These are phyloP conservation scores for Brasilioporus rufonigricans DNA, from an alignment of 768 basidiomycete species.

Conservation along the genomic window DNA sequence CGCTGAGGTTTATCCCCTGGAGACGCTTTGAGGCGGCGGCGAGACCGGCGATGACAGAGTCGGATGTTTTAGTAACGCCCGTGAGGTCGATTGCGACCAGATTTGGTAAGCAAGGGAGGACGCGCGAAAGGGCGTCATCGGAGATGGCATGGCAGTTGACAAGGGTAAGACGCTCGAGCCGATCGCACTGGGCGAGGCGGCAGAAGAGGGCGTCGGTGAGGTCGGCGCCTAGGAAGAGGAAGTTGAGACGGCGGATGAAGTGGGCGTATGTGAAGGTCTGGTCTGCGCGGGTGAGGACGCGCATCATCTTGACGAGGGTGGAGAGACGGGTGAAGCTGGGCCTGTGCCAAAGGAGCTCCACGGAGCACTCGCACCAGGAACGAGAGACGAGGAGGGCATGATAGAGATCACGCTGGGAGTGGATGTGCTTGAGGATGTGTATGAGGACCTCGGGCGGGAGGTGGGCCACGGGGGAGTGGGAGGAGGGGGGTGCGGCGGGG, in stretches of 20 bases:
- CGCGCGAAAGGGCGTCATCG: constrained; percentile 56
- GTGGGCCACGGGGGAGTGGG: constrained; percentile 56
- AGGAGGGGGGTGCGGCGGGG: constrained; percentile 24
- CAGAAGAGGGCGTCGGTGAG: constrained; percentile 74
- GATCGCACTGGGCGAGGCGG: constrained; percentile 68
- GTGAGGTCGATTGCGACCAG: constrained; percentile 86
- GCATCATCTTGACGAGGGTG: constrained; percentile 77
- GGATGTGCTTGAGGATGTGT: constrained; percentile 84
- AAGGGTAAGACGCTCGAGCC: constrained; percentile 87
- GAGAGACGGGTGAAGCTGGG: constrained; percentile 69
- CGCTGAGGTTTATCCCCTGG: constrained; percentile 89
- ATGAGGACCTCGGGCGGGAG: constrained; percentile 92
- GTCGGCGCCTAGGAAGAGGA: constrained; percentile 64
- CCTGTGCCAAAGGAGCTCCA: constrained; percentile 93
- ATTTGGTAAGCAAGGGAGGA: constrained; percentile 70
- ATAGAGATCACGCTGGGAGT: constrained; percentile 70
- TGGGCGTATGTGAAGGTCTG: constrained; percentile 84
- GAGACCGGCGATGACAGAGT: constrained; percentile 68
- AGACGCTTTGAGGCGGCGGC: constrained; percentile 68
- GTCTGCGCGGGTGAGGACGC: constrained; percentile 57
- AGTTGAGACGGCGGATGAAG: constrained; percentile 90
- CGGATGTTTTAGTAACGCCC: constrained; percentile 64
- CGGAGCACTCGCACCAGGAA: constrained; percentile 94
- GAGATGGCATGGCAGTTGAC: constrained; percentile 73
- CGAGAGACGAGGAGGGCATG: constrained; percentile 78